Evolutionary conservation across 805 yeast genomes (phyloP), one percentile per base, ranked within the genome.

Genomic region (Debaryomyces castellii): DNA sequence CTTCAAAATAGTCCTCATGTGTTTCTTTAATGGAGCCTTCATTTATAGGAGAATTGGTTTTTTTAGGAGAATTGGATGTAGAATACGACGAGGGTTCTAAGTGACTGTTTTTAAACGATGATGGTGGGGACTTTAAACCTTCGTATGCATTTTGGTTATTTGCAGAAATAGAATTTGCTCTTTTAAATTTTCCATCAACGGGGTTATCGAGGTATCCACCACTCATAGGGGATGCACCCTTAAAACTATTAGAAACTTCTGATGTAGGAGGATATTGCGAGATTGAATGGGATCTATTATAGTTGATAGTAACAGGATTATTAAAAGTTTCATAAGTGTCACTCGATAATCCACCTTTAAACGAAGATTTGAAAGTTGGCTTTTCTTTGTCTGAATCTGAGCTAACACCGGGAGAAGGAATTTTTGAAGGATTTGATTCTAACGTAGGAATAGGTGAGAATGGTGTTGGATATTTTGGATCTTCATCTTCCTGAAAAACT

Each of bases 191-290:
- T 23, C 17, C 30, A n/a, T 40, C 41, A 17, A 39, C 35, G 12
- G 60, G 56, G 12, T 50, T 51, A 44, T 67, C 73, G 38, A 69
- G 50, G 47, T 65, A 69, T 10, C 73, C 74, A 14, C 69, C 70
- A 23, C 48, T 42, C 17, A 51, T 39, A 7, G 52, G 41, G 9
- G 58, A 51, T 14, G 53, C 44, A 40, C 28, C 50, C 37, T 5
- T 53, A 42, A n/a, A 35, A 24, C 18, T 22, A 10, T 21, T 30
- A 8, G 41, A 33, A 25, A 38, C 42, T 18, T 18, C 59, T 37
- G 16, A 16, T 14, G 73, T 62, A 39, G 79, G 80, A 6, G 81
- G 80, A 42, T 70, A 66, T 43, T 71, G 77, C 5, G 77, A 69
- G 8, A 72, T 58, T 4, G 81, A 77, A 46, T 63, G 63, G 23